Conservation (phyloP, 495 filamentous ascomycete species). For the Trichocladium uniseriatum region DNA sequence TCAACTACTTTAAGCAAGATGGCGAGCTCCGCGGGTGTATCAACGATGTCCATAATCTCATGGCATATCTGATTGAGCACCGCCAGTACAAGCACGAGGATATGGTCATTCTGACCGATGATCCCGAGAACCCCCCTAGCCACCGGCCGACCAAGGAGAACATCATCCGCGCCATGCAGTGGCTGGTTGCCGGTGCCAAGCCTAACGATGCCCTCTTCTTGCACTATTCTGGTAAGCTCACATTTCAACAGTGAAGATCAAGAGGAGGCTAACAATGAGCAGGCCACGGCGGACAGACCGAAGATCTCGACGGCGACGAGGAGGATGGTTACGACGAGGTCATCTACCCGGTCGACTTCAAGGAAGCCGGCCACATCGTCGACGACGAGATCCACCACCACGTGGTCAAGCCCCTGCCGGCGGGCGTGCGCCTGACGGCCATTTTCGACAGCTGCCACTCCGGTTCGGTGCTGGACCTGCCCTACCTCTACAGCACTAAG, state of each 20-base stretch:
- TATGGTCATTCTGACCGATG: slow-evolving; percentile 45
- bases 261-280: not conserved
- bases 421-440: slow-evolving; percentile 84
- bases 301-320: slow-evolving; percentile 57
- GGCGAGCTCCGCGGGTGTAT: slow-evolving; percentile 85
- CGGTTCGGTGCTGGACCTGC: slow-evolving; percentile 88
- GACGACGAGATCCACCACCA: slow-evolving; percentile 92
- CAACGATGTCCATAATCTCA: slow-evolving; percentile 92
- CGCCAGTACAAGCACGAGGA: slow-evolving; percentile 52
- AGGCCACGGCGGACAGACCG: slow-evolving; percentile 41
- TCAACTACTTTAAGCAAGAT: slow-evolving; percentile 86
- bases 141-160: slow-evolving; percentile 40
- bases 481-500: slow-evolving; percentile 91
- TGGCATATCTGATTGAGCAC: slow-evolving; percentile 66
- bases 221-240: slow-evolving; percentile 54
- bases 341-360: slow-evolving; percentile 93
- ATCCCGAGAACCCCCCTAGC: slow-evolving; percentile 31
- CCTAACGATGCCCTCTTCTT: slow-evolving; percentile 44
- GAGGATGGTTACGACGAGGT: slow-evolving; percentile 94
- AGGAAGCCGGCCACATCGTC: slow-evolving; percentile 80
- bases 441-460: slow-evolving; percentile 99
- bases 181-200: slow-evolving; percentile 38
- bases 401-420: slow-evolving; percentile 71
- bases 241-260: not conserved
- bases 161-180: slow-evolving; percentile 41